Evolutionary conservation across 768 basidiomycete species (phyloP), one percentile per base, ranked within the genome.

Genomic region (Kwoniella sp.): DNA sequence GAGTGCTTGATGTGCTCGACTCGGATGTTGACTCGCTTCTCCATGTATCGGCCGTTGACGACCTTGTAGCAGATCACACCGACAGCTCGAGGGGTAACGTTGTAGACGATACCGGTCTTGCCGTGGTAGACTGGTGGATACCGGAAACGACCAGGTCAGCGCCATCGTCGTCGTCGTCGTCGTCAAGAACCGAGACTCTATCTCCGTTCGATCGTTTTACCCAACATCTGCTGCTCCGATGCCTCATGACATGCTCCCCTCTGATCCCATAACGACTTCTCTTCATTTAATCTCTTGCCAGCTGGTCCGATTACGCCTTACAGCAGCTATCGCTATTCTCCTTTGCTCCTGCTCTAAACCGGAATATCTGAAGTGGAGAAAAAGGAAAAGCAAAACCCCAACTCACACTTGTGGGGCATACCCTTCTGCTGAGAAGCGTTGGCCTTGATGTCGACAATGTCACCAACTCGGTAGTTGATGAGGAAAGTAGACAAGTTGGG

Each of bases 371-470:
- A n/a, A n/a, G n/a, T n/a, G n/a, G n/a, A 33, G 33, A 5, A 13
- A 33, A 33, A 33, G 33, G 5, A 33, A 33, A 33, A 33, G 13
- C 33, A 6, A 33, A 33, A 33, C 33, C 27, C 15, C 26, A 40
- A 87, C 91, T 73, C 68, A 93, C 92, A 94, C 83, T 97, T 97
- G 86, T 97, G 95, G 81, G 94, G 94, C 92, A 98, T 96, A 82
- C 96, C 96, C 89, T 94, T 95, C 88, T 99, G 96, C 83, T 96
- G 91, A 48, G 96, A 91, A 64, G 94, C 87, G 80, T 99, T 98
- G 72, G 95, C 95, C 85, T 96, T 97, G 87, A 99, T 98, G 84
- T 99, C 96, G 75, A 99, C 96, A 74, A 98, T 96, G 81, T 99
- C 96, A 68, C 96, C 96, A 71, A 98, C 87, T 71, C 87, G 87